A percentile compares a stretch with the other conserved stretches of the same genome.
Evolutionary conservation across 1,284 basidiomycete species (phyloP).

Genomic region (Pseudozyma hubeiensis): DNA sequence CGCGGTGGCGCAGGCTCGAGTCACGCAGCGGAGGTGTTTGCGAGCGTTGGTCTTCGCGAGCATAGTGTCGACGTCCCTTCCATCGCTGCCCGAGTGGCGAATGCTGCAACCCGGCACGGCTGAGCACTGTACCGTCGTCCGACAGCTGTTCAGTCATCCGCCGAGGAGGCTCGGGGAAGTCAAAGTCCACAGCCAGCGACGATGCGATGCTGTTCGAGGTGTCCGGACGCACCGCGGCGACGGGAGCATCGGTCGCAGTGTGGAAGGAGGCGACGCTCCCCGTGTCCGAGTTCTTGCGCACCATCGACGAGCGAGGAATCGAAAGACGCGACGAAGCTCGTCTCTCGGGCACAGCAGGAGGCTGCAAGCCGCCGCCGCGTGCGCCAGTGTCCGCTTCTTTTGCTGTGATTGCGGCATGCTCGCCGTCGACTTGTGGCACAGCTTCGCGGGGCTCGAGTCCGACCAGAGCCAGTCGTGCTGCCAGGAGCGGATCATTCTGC

Average conservation of each 20-base stretch:
- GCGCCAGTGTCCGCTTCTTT: neutral
- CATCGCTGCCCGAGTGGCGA: conserved; percentile 19
- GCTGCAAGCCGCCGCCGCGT: conserved; percentile 1
- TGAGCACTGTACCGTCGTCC: conserved; percentile 48
- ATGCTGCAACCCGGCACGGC: conserved; percentile 33
- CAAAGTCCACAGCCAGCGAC: conserved; percentile 42
- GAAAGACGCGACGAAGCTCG: conserved; percentile 7
- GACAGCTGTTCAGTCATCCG: conserved; percentile 43
- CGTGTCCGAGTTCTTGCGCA: conserved; percentile 18
- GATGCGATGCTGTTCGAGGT: conserved; percentile 42
- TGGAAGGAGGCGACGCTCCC: conserved; percentile 33
- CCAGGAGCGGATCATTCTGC: conserved; percentile 53
- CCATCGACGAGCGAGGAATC: neutral
- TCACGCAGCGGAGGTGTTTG: conserved; percentile 20
- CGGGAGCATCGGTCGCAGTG: conserved; percentile 22
- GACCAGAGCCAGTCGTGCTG: conserved; percentile 46
- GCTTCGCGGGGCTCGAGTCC: conserved; percentile 34
- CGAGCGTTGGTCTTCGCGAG: neutral
- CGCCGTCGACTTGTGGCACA: conserved; percentile 4
- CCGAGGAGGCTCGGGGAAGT: conserved; percentile 48
- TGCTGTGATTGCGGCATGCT: neutral
- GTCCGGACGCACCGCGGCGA: conserved; percentile 19
- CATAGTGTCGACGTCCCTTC: conserved; percentile 22
- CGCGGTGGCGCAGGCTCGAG: conserved; percentile 22
- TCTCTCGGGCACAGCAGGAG: conserved; percentile 5